These are phyloP conservation scores for Aspergillus cavernicola DNA, from an alignment of 495 filamentous ascomycete genomes.

Conservation along the genomic window DNA sequence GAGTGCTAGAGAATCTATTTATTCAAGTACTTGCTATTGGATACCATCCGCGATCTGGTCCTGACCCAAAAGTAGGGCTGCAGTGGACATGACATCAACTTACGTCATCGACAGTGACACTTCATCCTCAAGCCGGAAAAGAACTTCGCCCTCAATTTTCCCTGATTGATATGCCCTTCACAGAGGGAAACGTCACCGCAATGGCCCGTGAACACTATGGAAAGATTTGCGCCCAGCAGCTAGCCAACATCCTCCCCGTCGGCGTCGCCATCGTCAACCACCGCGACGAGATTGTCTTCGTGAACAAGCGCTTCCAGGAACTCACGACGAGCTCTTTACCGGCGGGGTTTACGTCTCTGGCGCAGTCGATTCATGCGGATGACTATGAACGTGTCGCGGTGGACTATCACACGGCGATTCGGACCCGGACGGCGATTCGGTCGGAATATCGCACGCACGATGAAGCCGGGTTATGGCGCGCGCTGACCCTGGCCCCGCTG, in stretches of 20 bases:
- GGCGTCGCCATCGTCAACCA: slow-evolving; percentile 25
- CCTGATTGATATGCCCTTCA: too few species aligned
- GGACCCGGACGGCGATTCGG: slow-evolving; percentile 9
- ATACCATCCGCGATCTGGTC: too few species aligned
- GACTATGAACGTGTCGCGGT: slow-evolving; percentile 17
- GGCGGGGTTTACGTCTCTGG: slow-evolving; percentile 17
- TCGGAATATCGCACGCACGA: slow-evolving; percentile 20
- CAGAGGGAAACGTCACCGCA: too few species aligned
- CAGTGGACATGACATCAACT: too few species aligned
- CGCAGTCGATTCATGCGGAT: slow-evolving; percentile 19
- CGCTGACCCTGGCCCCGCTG: slow-evolving; percentile 18
- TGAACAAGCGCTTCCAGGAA: slow-evolving; percentile 22
- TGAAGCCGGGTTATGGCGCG: slow-evolving; percentile 17
- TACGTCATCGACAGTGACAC: too few species aligned
- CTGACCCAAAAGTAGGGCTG: too few species aligned
- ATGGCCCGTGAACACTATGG: neutral
- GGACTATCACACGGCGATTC: slow-evolving; percentile 9
- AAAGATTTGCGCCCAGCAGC: slow-evolving; percentile 21
- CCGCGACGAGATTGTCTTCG: slow-evolving; percentile 18
- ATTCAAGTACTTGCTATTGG: too few species aligned
- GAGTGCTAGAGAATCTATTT: too few species aligned
- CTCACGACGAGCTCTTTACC: slow-evolving; percentile 1
- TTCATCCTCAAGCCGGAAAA: too few species aligned
- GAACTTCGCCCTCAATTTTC: too few species aligned
- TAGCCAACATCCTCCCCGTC: slow-evolving; percentile 26